These are phyloP conservation scores for Yamadazyma epiphylla DNA, from an alignment of 1,139 yeast species.

Conservation along the genomic window DNA sequence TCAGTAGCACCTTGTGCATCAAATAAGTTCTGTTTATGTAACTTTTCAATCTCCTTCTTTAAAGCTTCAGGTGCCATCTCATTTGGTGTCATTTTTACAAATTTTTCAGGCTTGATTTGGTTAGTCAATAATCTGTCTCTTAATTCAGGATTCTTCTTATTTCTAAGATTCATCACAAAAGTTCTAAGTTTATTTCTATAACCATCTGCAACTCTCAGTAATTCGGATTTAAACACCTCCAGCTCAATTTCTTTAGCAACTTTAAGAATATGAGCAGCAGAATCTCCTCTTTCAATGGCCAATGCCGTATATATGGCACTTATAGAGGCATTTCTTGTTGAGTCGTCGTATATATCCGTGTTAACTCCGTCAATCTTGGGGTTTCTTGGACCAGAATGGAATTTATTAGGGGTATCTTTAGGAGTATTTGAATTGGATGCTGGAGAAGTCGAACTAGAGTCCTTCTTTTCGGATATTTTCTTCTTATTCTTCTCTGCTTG, in stretches of 20 bases:
- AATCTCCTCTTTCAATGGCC: conserved; percentile 69
- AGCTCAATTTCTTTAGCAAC: conserved; percentile 71
- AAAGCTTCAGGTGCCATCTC: conserved; percentile 93
- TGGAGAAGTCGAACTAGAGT: conserved; percentile 3
- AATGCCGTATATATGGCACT: conserved; percentile 84
- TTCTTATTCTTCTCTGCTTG: conserved; percentile 62
- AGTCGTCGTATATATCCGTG: conserved; percentile 63
- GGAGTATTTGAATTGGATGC: conserved; percentile 14
- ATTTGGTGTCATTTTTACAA: conserved; percentile 81
- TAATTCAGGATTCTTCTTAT: conserved; percentile 83
- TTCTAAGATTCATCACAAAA: conserved; percentile 78
- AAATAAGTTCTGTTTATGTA: conserved; percentile 84
- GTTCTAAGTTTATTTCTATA: conserved; percentile 83
- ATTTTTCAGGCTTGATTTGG: conserved; percentile 57
- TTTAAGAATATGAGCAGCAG: conserved; percentile 50
- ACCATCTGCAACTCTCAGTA: conserved; percentile 49
- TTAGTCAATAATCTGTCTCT: conserved; percentile 66
- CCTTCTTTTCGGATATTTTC: conserved; percentile 21
- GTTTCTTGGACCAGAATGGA: conserved; percentile 55
- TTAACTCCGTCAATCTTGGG: conserved; percentile 79
- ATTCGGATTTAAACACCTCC: conserved; percentile 61
- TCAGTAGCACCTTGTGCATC: conserved; percentile 99
- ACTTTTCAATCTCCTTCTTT: conserved; percentile 78
- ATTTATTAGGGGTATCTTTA: conserved; percentile 18
- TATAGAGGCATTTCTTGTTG: conserved; percentile 81